Evolutionary conservation across 768 basidiomycete genomes (phyloP).

Genomic region (Paxillus rubicundulus): DNA sequence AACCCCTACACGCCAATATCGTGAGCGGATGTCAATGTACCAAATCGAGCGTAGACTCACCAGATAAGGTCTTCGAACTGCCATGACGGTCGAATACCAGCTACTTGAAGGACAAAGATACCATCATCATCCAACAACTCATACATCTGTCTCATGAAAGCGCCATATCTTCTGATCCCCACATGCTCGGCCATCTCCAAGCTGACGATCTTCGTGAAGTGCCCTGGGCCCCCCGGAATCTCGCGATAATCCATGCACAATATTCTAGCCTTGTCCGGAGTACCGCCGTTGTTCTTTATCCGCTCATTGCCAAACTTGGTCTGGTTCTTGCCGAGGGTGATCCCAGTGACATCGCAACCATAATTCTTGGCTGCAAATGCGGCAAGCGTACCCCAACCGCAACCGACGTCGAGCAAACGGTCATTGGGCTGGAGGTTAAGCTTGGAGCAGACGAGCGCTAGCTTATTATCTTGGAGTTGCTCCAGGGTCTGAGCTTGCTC

Average conservation of each 20-base stretch:
- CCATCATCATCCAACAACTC: slow-evolving; percentile 93
- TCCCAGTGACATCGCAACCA: slow-evolving; percentile 92
- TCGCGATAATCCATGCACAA: slow-evolving; percentile 93
- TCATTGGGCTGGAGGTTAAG: slow-evolving; percentile 86
- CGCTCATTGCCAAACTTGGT: slow-evolving; percentile 89
- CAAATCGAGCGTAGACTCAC: slow-evolving; percentile 36
- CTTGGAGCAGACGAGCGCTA: slow-evolving; percentile 92
- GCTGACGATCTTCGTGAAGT: slow-evolving; percentile 91
- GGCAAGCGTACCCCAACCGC: slow-evolving; percentile 95
- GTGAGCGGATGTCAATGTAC: not conserved
- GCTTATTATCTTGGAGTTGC: slow-evolving; percentile 97
- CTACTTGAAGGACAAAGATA: slow-evolving; percentile 94
- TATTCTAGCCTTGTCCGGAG: slow-evolving; percentile 77
- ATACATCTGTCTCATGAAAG: slow-evolving; percentile 90
- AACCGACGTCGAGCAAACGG: slow-evolving; percentile 80
- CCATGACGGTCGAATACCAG: slow-evolving; percentile 93
- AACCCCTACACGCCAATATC: slow-evolving; percentile 53
- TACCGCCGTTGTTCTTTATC: slow-evolving; percentile 74
- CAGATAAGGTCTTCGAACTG: slow-evolving; percentile 98
- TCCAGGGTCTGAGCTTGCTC: slow-evolving; percentile 80
- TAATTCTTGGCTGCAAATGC: slow-evolving; percentile 98
- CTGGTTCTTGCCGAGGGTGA: slow-evolving; percentile 90
- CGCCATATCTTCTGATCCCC: slow-evolving; percentile 86
- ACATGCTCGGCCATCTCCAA: slow-evolving; percentile 99
- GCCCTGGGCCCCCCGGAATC: slow-evolving; percentile 70